phyloP scores from a whole-genome alignment of 2,329 filamentous ascomycete genomes.

The Fusarium brachygibbosum region DNA sequence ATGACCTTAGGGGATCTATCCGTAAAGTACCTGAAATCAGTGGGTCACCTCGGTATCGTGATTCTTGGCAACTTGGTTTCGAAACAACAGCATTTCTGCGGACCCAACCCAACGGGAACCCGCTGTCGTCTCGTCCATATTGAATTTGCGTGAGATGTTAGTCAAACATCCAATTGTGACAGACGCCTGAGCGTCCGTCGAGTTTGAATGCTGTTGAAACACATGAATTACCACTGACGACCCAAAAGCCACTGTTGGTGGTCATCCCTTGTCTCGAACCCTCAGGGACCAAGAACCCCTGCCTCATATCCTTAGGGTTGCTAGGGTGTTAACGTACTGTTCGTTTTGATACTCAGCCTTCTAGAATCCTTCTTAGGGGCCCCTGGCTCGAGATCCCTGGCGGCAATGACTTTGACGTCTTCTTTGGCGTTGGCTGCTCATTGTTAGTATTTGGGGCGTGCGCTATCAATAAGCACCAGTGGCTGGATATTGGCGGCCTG shows the following conservation, averaged over 20 bases:
- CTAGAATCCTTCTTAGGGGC: conserved; percentile 47
- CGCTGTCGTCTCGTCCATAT: conserved; percentile 12
- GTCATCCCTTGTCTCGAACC: conserved; percentile 15
- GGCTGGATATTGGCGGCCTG: conserved; percentile 14
- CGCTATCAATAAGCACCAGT: conserved; percentile 31
- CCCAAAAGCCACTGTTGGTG: conserved; percentile 17
- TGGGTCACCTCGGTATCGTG: conserved; percentile 19
- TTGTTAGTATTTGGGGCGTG: conserved; percentile 27
- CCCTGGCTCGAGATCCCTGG: conserved; percentile 39
- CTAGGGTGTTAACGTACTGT: conserved; percentile 9
- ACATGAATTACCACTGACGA: conserved; percentile 13
- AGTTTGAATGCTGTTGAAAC: conserved; percentile 1
- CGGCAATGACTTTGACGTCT: conserved; percentile 28
- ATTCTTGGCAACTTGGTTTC: conserved; percentile 30
- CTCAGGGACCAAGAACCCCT: conserved; percentile 29
- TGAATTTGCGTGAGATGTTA: not conserved
- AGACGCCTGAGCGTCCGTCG: conserved; percentile 1
- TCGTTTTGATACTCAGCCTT: conserved; percentile 42
- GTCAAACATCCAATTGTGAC: not conserved
- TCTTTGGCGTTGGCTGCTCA: conserved; percentile 34
- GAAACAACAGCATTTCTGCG: conserved; percentile 27
- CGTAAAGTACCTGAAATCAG: conserved; percentile 25
- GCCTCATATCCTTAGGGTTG: conserved; percentile 22
- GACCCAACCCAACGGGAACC: not conserved
- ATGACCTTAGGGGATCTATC: conserved; percentile 7